Conservation (phyloP, 2,329 filamentous ascomycete species). For the Aspergillus udagawae region DNA sequence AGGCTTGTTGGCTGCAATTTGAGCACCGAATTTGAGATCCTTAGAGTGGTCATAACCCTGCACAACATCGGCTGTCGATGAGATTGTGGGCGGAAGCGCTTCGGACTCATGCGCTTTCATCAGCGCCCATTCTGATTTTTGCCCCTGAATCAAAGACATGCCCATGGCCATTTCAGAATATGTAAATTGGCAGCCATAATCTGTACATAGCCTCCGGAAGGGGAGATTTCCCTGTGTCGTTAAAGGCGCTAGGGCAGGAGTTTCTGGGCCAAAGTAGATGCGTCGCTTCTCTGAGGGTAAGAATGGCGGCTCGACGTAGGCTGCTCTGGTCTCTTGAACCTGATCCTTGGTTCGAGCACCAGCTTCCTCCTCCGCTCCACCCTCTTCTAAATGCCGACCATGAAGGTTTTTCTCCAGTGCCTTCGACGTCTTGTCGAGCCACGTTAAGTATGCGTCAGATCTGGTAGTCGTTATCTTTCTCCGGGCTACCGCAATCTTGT, state of each 20-base stretch:
- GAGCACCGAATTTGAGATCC: slow-evolving; percentile 85
- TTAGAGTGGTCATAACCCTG: slow-evolving; percentile 74
- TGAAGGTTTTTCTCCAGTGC: slow-evolving; percentile 48
- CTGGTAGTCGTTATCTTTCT: slow-evolving; percentile 67
- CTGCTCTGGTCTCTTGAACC: slow-evolving; percentile 68
- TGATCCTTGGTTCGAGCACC: slow-evolving; percentile 39
- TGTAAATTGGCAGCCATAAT: slow-evolving; percentile 85
- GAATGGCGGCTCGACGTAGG: slow-evolving; percentile 81
- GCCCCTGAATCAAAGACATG: slow-evolving; percentile 81
- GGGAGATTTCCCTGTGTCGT: slow-evolving; percentile 97
- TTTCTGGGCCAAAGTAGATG: slow-evolving; percentile 91
- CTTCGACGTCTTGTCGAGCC: slow-evolving; percentile 65
- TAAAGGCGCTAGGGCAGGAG: slow-evolving; percentile 85
- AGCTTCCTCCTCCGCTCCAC: slow-evolving; percentile 23
- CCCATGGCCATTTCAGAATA: slow-evolving; percentile 99
- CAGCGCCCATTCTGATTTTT: slow-evolving; percentile 89
- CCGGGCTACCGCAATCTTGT: slow-evolving; percentile 72
- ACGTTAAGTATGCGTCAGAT: slow-evolving; percentile 71
- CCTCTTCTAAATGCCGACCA: slow-evolving; percentile 39
- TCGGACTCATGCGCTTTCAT: slow-evolving; percentile 90
- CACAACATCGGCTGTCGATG: slow-evolving; percentile 53
- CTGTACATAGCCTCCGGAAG: slow-evolving; percentile 84
- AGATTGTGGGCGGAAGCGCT: slow-evolving; percentile 65
- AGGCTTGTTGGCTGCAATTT: slow-evolving; percentile 88
- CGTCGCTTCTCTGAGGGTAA: slow-evolving; percentile 88